phyloP scores from a whole-genome alignment of 352 stramenopile species.

The Globisporangium sylvaticum region DNA sequence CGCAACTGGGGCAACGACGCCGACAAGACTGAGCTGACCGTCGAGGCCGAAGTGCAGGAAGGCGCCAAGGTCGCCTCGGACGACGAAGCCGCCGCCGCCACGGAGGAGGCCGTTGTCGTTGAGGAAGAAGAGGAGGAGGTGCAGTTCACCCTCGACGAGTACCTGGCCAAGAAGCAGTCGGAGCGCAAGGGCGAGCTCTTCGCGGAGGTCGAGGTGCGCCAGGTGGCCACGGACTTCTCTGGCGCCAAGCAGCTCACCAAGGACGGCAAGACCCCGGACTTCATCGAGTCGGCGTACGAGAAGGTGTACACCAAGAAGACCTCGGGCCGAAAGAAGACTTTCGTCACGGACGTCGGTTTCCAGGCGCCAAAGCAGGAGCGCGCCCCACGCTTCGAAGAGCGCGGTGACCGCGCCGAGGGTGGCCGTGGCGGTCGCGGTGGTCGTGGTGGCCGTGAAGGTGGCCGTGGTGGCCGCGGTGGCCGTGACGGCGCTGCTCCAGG shows the following conservation, averaged over 20 bases:
- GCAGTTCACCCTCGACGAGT: constrained; percentile 80
- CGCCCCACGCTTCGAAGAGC: constrained; percentile 50
- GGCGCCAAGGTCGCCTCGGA: constrained; percentile 41
- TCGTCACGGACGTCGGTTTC: constrained; percentile 87
- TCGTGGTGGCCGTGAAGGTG: constrained; percentile 42
- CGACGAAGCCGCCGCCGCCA: constrained; percentile 53
- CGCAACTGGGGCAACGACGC: constrained; percentile 96
- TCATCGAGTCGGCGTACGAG: constrained; percentile 85
- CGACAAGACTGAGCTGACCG: constrained; percentile 86
- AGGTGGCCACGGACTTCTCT: constrained; percentile 90
- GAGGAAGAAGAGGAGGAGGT: constrained; percentile 81
- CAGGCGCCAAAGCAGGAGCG: constrained; percentile 65
- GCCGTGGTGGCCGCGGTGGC: constrained; percentile 33
- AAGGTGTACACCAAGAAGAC: constrained; percentile 97
- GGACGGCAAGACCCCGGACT: constrained; percentile 86
- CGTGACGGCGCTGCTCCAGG: constrained; percentile 12
- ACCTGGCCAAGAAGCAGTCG: constrained; percentile 81
- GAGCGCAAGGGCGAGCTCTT: constrained; percentile 73
- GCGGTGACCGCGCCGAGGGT: constrained; percentile 34
- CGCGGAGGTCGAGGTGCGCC: constrained; percentile 71
- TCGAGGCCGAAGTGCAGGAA: constrained; percentile 54
- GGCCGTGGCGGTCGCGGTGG: constrained; percentile 52
- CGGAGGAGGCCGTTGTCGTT: constrained; percentile 27
- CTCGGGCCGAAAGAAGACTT: constrained; percentile 90
- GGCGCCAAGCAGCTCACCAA: constrained; percentile 70